Conservation (phyloP, 305 asterid species). For the Striga hermonthica region DNA sequence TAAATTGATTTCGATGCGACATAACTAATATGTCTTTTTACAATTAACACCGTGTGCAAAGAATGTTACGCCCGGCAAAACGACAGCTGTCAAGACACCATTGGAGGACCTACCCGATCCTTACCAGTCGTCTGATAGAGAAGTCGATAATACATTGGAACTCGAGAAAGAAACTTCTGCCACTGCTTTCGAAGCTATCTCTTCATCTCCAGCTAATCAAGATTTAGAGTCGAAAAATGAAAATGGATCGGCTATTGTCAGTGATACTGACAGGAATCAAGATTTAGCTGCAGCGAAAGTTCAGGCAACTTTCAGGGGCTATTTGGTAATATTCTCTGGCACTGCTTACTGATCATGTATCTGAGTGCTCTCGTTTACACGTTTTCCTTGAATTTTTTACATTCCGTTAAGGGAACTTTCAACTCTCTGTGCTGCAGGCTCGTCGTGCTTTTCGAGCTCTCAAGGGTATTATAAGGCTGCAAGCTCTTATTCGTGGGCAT, state of each 20-base stretch:
- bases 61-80: constrained; percentile 55
- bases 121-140: constrained; percentile 43
- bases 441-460: constrained; percentile 97
- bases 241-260: constrained; percentile 30
- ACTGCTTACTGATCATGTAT: constrained; percentile 9
- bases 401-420: neutral
- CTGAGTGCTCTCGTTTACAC: neutral
- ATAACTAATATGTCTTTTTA: constrained; percentile 29
- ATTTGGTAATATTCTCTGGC: constrained; percentile 57
- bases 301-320: constrained; percentile 91
- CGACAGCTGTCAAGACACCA: constrained; percentile 38
- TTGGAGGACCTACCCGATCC: constrained; percentile 50
- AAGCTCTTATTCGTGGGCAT: constrained; percentile 97
- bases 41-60: constrained; percentile 36
- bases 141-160: constrained; percentile 38
- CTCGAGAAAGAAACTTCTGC: constrained; percentile 49
- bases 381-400: neutral
- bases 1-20: neutral
- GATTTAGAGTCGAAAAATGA: constrained; percentile 38
- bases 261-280: constrained; percentile 57
- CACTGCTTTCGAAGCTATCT: constrained; percentile 37
- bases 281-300: constrained; percentile 77
- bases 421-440: constrained; percentile 51
- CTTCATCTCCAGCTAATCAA: constrained; percentile 42
- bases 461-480: constrained; percentile 92